Conservation (phyloP, 495 filamentous ascomycete genomes). For the Talaromyces thailandensis region DNA sequence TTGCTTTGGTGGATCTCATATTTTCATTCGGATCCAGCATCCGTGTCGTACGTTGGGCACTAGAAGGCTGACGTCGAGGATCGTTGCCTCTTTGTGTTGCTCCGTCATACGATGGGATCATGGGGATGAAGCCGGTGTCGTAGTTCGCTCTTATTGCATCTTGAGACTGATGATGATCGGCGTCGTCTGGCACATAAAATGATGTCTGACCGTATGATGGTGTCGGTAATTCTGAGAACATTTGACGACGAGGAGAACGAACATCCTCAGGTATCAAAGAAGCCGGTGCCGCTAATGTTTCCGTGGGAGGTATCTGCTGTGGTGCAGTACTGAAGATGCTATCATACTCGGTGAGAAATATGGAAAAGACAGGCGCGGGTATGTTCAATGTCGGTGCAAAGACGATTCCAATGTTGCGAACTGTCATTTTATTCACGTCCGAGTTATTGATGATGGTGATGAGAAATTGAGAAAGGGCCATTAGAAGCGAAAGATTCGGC, state of each 20-base stretch:
- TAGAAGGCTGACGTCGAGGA: constrained; percentile 13
- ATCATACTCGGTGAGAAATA: constrained; percentile 86
- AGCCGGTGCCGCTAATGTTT: constrained; percentile 10
- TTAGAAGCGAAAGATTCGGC: constrained; percentile 69
- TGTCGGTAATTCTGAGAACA: constrained; percentile 58
- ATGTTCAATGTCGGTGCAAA: constrained; percentile 99
- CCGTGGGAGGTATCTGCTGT: constrained; percentile 1
- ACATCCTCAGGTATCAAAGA: constrained; percentile 49
- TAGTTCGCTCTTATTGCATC: constrained; percentile 20
- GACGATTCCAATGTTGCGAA: constrained; percentile 94
- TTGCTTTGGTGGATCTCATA: constrained; percentile 34
- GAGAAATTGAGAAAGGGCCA: constrained; percentile 75
- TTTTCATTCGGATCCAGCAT: constrained; percentile 32
- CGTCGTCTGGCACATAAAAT: constrained; percentile 30
- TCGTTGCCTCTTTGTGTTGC: constrained; percentile 14
- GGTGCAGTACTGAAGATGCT: constrained; percentile 65
- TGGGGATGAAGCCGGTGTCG: constrained; percentile 53
- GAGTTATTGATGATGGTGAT: constrained; percentile 84
- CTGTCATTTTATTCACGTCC: constrained; percentile 94
- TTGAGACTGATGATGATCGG: constrained; percentile 13
- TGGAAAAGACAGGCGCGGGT: constrained; percentile 84
- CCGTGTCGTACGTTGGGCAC: constrained; percentile 25
- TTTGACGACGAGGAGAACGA: constrained; percentile 56
- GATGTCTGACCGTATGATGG: constrained; percentile 55
- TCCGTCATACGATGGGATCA: constrained; percentile 52